Evolutionary conservation across 225 moss, liverwort and hornwort genomes (phyloP), one percentile per base, ranked within the genome.

Genomic region (Thuidium tamariscinum): DNA sequence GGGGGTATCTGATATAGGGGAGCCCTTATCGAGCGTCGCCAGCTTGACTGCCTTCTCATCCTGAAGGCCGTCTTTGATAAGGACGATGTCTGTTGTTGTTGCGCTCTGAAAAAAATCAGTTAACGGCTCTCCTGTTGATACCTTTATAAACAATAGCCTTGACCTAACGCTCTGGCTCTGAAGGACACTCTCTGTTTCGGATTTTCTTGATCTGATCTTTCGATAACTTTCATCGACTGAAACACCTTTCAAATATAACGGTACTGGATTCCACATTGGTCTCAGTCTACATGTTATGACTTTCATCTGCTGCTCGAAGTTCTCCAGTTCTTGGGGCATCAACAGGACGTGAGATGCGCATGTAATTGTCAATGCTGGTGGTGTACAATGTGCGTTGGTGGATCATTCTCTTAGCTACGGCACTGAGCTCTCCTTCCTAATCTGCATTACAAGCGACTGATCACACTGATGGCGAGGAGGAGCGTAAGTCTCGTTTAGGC

Each of bases 61-160:
- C 66, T 86, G 65, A 51, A 83, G 82, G 80, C 42, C 88, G 88
- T 86, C 88, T 88, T 88, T 90, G 56, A 46, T 90, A 65, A 85
- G 88, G 88, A 86, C 86, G 86, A 74, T 73, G 57, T 51, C 67
- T 74, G 73, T 51, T 32, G 77, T 41, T 48, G 62, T 41, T 63
- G 37, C 86, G 30, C 59, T 85, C 54, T 82, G 64, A 87, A 56
- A 60, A 7, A n/a, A 72, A 17, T 57, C 61, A 54, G 79, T 83
- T 61, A 79, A 86, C 51, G 82, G 85, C 82, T 82, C 72, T 72
- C 27, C 26, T 56, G 51, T 10, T 42, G 27, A 72, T 64, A 13
- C 42, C 37, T 30, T 80, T 13, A 69, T 75, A 54, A 34, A 15
- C 42, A 85, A 39, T 67, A 56, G 21, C 72, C 70, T 41, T 76